These are phyloP conservation scores for Glycine tomentella DNA, from an alignment of 306 rosid species.

Conservation along the genomic window DNA sequence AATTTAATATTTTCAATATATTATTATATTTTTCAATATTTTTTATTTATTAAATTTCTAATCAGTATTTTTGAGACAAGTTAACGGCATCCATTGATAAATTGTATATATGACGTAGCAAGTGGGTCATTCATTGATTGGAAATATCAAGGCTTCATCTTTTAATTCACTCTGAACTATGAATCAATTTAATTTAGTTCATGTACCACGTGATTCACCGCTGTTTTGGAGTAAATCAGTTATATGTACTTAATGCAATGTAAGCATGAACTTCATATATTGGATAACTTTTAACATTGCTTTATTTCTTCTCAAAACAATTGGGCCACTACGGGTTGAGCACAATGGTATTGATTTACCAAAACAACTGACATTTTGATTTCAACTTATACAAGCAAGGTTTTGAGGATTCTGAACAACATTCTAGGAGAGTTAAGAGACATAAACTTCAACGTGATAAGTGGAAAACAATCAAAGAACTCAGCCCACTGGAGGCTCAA, in stretches of 20 bases:
- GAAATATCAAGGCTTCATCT: conserved; percentile 14
- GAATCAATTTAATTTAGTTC: conserved; percentile 20
- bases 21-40: too few species aligned
- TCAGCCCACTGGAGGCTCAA: not conserved
- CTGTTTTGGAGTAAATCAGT: not conserved
- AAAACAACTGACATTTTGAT: not conserved
- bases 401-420: conserved; percentile 5
- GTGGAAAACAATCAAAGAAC: conserved; percentile 12
- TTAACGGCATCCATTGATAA: not conserved
- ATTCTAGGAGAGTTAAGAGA: conserved; percentile 29
- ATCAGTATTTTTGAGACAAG: not conserved
- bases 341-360: not conserved
- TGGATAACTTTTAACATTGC: not conserved
- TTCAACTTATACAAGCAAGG: conserved; percentile 8
- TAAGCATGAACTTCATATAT: not conserved
- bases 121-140: not conserved
- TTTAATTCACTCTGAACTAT: not conserved
- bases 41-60: too few species aligned
- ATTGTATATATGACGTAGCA: too few species aligned
- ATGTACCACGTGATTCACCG: conserved; percentile 26
- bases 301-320: conserved; percentile 6
- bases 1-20: too few species aligned
- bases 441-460: conserved; percentile 27
- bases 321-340: not conserved
- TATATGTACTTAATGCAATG: conserved; percentile 13